Conservation (phyloP, 73 alveolate species). For the Effrenium voratum region DNA sequence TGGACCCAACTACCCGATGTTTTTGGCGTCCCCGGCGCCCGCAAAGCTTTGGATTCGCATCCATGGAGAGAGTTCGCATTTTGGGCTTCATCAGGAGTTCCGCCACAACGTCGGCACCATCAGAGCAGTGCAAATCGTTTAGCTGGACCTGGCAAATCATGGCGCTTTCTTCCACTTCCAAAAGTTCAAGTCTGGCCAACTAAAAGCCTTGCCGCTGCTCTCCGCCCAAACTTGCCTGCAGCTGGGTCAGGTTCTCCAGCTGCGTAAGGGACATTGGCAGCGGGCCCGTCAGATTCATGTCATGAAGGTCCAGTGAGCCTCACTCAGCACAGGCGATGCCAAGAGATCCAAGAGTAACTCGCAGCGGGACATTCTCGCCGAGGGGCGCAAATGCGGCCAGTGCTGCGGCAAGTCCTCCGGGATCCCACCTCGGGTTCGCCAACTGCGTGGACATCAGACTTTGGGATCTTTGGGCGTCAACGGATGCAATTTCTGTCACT, state of each 20-base stretch:
- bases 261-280: conserved; percentile 18
- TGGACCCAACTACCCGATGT: too few species aligned
- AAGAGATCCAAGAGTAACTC: not conserved
- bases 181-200: not conserved
- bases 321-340: not conserved
- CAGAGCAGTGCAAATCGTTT: conserved; percentile 31
- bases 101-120: conserved; percentile 20
- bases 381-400: conserved; percentile 55
- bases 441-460: too few species aligned
- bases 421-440: not conserved
- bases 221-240: not conserved
- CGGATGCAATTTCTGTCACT: too few species aligned
- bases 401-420: conserved; percentile 29
- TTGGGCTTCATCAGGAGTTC: not conserved
- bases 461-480: too few species aligned
- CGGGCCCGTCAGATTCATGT: conserved; percentile 40
- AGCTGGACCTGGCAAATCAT: conserved; percentile 16
- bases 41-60: conserved; percentile 66
- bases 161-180: not conserved
- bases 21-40: too few species aligned
- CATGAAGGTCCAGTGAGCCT: conserved; percentile 54
- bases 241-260: conserved; percentile 62
- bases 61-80: conserved; percentile 45
- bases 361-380: not conserved
- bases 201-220: not conserved